These are phyloP conservation scores for Acanthochlamys bracteata DNA, from an alignment of 106 monocot genomes.

Conservation along the genomic window DNA sequence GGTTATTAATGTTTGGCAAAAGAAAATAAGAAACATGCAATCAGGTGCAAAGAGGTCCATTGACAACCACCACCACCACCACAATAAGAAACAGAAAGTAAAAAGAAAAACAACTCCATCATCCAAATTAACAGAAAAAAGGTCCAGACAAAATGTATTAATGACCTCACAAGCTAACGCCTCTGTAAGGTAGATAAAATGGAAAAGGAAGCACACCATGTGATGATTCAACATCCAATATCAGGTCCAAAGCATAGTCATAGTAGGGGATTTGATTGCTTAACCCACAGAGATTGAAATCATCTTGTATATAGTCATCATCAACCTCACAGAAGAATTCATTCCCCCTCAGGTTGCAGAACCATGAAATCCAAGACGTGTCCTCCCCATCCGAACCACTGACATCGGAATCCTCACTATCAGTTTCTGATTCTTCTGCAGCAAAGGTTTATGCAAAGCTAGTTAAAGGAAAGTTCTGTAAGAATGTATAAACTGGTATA, in stretches of 20 bases:
- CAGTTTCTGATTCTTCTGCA: constrained; percentile 45
- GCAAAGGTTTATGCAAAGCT: not conserved
- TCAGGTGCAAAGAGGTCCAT: too few species aligned
- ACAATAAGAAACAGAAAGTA: too few species aligned
- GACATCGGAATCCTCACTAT: constrained; percentile 42
- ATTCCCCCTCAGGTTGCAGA: constrained; percentile 46
- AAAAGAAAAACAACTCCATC: too few species aligned
- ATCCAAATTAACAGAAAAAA: too few species aligned
- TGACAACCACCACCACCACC: too few species aligned
- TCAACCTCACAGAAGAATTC: constrained; percentile 52
- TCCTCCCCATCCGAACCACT: constrained; percentile 53
- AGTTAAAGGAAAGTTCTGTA: not conserved
- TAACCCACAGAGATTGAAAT: constrained; percentile 49
- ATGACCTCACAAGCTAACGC: too few species aligned
- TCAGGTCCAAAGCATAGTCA: constrained; percentile 50
- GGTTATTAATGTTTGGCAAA: too few species aligned
- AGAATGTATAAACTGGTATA: not conserved
- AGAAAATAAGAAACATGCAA: too few species aligned
- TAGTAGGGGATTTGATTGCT: constrained; percentile 46
- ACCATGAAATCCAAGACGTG: constrained; percentile 56
- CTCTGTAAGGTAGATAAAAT: too few species aligned
- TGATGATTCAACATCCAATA: constrained; percentile 44
- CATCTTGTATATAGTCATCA: constrained; percentile 50
- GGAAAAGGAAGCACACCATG: constrained; percentile 19
- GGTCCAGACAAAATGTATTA: too few species aligned